Percentiles rank a stretch among this genome's conserved stretches.
Conservation (phyloP, 2,329 filamentous ascomycete genomes). For the Rhynchosporium graminicola region DNA sequence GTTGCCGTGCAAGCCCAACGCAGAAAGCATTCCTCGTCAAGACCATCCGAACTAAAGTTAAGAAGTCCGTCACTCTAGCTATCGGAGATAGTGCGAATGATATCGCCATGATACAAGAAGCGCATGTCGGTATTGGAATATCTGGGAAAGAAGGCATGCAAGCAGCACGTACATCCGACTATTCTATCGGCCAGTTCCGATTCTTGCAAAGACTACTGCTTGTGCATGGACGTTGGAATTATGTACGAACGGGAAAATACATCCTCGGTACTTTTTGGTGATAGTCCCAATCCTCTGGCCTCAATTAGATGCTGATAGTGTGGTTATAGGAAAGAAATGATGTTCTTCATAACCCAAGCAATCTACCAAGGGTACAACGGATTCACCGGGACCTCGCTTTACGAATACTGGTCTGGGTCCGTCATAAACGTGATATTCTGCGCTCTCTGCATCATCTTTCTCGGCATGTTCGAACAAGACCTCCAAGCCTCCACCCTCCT, state of each 20-base stretch:
- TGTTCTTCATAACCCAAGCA: slow-evolving; percentile 82
- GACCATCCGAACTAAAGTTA: slow-evolving; percentile 70
- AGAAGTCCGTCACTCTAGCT: slow-evolving; percentile 75
- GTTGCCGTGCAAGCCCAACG: slow-evolving; percentile 85
- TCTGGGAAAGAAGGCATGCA: slow-evolving; percentile 88
- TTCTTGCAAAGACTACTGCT: slow-evolving; percentile 79
- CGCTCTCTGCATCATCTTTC: slow-evolving; percentile 79
- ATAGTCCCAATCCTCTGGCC: slow-evolving; percentile 53
- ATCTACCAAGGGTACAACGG: slow-evolving; percentile 80
- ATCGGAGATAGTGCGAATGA: slow-evolving; percentile 94
- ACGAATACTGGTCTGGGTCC: slow-evolving; percentile 80
- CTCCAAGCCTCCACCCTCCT: slow-evolving; percentile 77
- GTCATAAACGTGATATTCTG: slow-evolving; percentile 79
- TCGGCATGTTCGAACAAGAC: slow-evolving; percentile 90
- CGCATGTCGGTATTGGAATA: slow-evolving; percentile 86
- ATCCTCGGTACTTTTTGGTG: slow-evolving; percentile 92
- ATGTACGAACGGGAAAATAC: slow-evolving; percentile 82
- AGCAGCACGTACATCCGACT: slow-evolving; percentile 84
- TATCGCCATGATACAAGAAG: slow-evolving; percentile 88
- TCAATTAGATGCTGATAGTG: background rate
- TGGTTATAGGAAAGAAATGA: slow-evolving; percentile 46
- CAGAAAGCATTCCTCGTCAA: slow-evolving; percentile 85
- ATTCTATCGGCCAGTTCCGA: slow-evolving; percentile 85
- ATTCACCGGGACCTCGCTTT: slow-evolving; percentile 85
- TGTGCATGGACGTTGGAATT: slow-evolving; percentile 88